A percentile compares a stretch with the other conserved stretches of the same genome.
Conservation (phyloP, 2,329 filamentous ascomycete species). For the Pseudogymnoascus sp. region DNA sequence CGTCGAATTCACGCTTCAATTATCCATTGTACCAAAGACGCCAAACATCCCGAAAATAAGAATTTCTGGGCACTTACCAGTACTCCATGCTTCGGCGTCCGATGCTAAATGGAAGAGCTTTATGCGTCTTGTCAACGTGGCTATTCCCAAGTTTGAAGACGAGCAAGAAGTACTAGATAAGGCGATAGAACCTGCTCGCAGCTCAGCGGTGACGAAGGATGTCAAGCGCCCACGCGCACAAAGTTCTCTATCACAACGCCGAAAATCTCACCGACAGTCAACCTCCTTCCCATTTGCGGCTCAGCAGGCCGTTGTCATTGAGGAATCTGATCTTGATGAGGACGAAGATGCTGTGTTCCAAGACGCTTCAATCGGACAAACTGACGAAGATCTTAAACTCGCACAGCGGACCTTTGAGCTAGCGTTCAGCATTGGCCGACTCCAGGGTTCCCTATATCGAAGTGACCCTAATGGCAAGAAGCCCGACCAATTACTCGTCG, state of each 20-base stretch:
- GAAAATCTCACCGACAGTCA: constrained; percentile 50
- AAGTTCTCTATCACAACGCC: constrained; percentile 30
- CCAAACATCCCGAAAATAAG: constrained; percentile 88
- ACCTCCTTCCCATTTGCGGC: constrained; percentile 69
- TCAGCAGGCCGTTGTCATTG: constrained; percentile 70
- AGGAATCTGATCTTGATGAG: constrained; percentile 46
- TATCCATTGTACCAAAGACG: constrained; percentile 93
- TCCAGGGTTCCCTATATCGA: constrained; percentile 86
- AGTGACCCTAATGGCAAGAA: constrained; percentile 73
- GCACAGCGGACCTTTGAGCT: constrained; percentile 93
- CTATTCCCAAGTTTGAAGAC: constrained; percentile 74
- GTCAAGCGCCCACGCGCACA: constrained; percentile 20
- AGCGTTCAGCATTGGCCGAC: constrained; percentile 88
- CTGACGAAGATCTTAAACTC: constrained; percentile 57
- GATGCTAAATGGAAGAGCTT: constrained; percentile 95
- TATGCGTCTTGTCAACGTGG: constrained; percentile 94
- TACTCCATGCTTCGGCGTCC: constrained; percentile 85
- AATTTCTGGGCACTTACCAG: constrained; percentile 83
- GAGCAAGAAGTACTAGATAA: constrained; percentile 32
- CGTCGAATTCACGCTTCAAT: constrained; percentile 92
- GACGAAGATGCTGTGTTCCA: constrained; percentile 60
- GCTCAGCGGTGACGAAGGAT: constrained; percentile 10
- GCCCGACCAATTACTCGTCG: constrained; percentile 76
- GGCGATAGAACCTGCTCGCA: not conserved
- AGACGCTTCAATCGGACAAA: constrained; percentile 53